Percentiles rank a stretch among this genome's conserved stretches.
Evolutionary conservation across 169 alveolate species (phyloP).

Genomic region (Eimeria sp.): DNA sequence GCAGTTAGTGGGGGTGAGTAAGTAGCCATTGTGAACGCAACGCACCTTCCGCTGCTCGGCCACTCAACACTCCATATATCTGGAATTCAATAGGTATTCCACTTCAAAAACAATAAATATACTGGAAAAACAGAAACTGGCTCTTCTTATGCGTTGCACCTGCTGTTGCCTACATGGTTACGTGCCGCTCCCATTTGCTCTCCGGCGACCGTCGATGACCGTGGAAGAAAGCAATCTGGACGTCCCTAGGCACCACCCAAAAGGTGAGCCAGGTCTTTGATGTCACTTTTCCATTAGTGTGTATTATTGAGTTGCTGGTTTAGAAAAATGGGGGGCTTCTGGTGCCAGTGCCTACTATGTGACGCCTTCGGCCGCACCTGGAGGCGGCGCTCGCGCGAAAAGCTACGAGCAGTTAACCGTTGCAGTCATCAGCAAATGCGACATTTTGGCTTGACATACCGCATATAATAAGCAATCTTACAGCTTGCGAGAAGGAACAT

Average conservation of each 20-base stretch:
- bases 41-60: not conserved
- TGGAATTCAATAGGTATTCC: not conserved
- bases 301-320: not conserved
- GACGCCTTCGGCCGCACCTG: constrained; percentile 53
- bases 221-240: constrained; percentile 1
- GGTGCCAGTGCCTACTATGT: constrained; percentile 34
- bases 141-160: not conserved
- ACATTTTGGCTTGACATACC: not conserved
- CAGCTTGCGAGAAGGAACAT: not conserved
- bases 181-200: not conserved
- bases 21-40: not conserved
- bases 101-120: not conserved
- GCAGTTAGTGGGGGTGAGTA: not conserved
- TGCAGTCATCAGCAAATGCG: not conserved
- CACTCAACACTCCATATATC: not conserved
- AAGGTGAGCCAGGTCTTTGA: not conserved
- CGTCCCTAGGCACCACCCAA: not conserved
- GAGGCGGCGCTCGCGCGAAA: constrained; percentile 17
- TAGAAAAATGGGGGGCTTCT: constrained; percentile 4
- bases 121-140: not conserved
- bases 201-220: not conserved
- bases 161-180: not conserved
- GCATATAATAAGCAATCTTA: not conserved
- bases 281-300: not conserved
- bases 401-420: constrained; percentile 16